These are phyloP conservation scores for Arthrobotrys entomopaga DNA, from an alignment of 2,329 filamentous ascomycete species.

Conservation along the genomic window DNA sequence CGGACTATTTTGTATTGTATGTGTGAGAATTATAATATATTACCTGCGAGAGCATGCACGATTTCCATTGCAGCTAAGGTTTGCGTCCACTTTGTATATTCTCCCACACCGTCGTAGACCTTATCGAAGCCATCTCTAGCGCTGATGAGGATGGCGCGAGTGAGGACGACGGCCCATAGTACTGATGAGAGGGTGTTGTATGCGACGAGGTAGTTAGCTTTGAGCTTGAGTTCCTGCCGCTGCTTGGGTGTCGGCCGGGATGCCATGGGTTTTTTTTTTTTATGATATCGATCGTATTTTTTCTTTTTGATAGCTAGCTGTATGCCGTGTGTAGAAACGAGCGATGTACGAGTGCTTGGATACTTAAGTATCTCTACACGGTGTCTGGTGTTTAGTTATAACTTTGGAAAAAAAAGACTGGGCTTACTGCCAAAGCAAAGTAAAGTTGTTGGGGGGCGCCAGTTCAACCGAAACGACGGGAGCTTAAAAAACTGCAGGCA, in stretches of 20 bases:
- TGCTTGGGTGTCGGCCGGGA: conserved; percentile 30
- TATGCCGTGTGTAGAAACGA: background rate
- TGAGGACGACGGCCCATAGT: conserved; percentile 81
- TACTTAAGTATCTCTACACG: conserved; percentile 1
- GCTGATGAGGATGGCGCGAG: conserved; percentile 71
- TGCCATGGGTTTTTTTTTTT: conserved; percentile 23
- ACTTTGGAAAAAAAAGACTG: too few species aligned
- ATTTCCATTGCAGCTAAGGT: conserved; percentile 85
- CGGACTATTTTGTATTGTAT: too few species aligned
- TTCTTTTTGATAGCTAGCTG: background rate
- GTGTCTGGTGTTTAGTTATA: too few species aligned
- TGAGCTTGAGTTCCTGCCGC: conserved; percentile 41
- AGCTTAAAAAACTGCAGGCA: conserved; percentile 7
- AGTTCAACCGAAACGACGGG: conserved; percentile 35
- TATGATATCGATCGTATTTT: background rate
- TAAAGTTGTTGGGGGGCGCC: conserved; percentile 27
- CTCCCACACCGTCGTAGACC: conserved; percentile 72
- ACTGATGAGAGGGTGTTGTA: conserved; percentile 84
- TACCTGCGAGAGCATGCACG: conserved; percentile 80
- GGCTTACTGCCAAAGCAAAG: conserved; percentile 7
- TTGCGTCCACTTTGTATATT: conserved; percentile 82
- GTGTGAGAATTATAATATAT: conserved; percentile 61
- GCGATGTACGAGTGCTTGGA: background rate
- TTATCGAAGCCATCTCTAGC: conserved; percentile 67
- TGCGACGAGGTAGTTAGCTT: conserved; percentile 75